Conservation (phyloP, 2,329 filamentous ascomycete species). For the Nannizzia gypsea region DNA sequence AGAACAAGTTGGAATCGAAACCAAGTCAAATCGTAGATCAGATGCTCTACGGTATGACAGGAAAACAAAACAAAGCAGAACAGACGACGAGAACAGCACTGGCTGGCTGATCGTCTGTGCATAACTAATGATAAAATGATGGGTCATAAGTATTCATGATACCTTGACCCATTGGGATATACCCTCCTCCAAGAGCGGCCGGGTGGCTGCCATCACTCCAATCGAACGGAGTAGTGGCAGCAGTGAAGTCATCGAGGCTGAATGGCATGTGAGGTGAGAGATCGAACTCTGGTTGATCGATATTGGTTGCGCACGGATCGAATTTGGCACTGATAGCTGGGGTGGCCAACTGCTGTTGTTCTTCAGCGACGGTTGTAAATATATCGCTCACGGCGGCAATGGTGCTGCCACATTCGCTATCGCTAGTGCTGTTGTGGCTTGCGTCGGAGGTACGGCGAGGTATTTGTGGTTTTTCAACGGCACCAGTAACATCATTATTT, state of each 20-base stretch:
- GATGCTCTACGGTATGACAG: slow-evolving; percentile 23
- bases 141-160: slow-evolving; percentile 24
- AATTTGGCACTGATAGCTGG: not conserved
- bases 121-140: slow-evolving; percentile 20
- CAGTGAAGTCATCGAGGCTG: slow-evolving; percentile 14
- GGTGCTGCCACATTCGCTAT: slow-evolving; percentile 6
- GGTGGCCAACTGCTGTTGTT: not conserved
- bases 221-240: slow-evolving; percentile 9
- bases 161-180: slow-evolving; percentile 21
- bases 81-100: slow-evolving; percentile 27
- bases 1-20: slow-evolving; percentile 18
- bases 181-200: slow-evolving; percentile 16
- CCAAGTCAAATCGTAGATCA: slow-evolving; percentile 13
- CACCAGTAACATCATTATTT: not conserved
- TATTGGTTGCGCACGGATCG: slow-evolving; percentile 5
- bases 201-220: slow-evolving; percentile 5
- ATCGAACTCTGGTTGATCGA: not conserved
- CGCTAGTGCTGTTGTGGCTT: slow-evolving; percentile 16
- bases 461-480: not conserved
- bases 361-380: not conserved
- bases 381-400: not conserved
- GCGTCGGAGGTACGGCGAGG: slow-evolving; percentile 9
- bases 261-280: slow-evolving; percentile 9
- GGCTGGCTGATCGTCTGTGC: slow-evolving; percentile 19
- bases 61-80: slow-evolving; percentile 22